Evolutionary conservation across 805 yeast genomes (phyloP).

Genomic region (Metschnikowia drakensbergensis): DNA sequence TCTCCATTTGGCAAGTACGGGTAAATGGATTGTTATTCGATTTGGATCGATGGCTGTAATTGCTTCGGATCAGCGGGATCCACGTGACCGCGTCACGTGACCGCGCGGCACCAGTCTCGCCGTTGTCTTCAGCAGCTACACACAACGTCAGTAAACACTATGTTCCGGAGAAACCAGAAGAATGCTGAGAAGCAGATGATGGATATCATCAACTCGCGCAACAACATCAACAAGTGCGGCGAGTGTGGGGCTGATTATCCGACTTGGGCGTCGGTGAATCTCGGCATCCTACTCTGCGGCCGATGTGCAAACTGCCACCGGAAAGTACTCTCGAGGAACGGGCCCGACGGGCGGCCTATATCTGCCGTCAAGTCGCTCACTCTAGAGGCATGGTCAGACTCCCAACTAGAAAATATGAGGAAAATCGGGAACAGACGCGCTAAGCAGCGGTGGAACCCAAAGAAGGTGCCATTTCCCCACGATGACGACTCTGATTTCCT

Average conservation of each 20-base stretch:
- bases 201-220: constrained; percentile 54
- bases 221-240: constrained; percentile 69
- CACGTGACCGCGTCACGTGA: background rate
- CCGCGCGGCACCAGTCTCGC: background rate
- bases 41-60: no score
- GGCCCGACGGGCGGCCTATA: constrained; percentile 46
- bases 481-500: constrained; percentile 61
- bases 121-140: background rate
- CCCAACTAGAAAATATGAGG: constrained; percentile 46
- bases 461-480: constrained; percentile 63
- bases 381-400: constrained; percentile 62
- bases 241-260: constrained; percentile 72
- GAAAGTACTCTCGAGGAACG: constrained; percentile 35
- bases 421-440: constrained; percentile 62
- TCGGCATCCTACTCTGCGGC: constrained; percentile 78
- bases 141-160: constrained; percentile 4
- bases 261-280: constrained; percentile 47
- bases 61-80: no score
- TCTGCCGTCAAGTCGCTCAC: constrained; percentile 70
- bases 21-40: no score
- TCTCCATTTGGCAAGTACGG: no score
- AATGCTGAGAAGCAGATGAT: constrained; percentile 50
- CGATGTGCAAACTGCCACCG: constrained; percentile 80
- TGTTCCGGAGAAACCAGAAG: constrained; percentile 41
- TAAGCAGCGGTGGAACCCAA: constrained; percentile 62